Evolutionary conservation across 768 basidiomycete genomes (phyloP).

Genomic region (Lenzites betulinus): DNA sequence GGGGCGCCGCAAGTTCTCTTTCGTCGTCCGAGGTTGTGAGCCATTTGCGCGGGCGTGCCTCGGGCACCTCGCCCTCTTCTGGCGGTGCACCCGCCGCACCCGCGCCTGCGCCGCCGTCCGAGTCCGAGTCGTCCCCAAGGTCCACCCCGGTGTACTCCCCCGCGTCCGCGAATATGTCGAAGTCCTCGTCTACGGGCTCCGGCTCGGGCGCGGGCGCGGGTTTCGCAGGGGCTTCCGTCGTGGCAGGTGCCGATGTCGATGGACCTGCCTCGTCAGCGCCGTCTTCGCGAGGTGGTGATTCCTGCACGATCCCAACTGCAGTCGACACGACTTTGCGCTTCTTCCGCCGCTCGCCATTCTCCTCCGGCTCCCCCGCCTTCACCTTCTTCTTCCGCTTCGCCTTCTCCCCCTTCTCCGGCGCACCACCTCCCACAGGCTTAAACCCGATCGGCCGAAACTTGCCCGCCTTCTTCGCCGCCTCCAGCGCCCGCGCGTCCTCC

Average conservation of each 20-base stretch:
- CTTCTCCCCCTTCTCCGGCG: constrained; percentile 37
- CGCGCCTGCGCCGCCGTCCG: constrained; percentile 15
- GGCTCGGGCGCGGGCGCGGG: constrained; percentile 37
- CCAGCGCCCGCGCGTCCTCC: constrained; percentile 31
- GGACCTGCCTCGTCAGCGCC: constrained; percentile 21
- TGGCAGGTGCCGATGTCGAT: constrained; percentile 15
- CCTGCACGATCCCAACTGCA: too few species aligned
- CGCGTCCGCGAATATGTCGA: constrained; percentile 86
- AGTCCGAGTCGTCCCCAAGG: constrained; percentile 47
- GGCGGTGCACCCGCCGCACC: not conserved
- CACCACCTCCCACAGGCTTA: constrained; percentile 53
- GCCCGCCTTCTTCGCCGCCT: constrained; percentile 41
- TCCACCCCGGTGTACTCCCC: constrained; percentile 81
- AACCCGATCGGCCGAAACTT: constrained; percentile 62
- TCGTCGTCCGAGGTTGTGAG: constrained; percentile 24
- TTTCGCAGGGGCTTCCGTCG: constrained; percentile 12
- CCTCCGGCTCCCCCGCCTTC: constrained; percentile 31
- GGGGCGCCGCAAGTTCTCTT: constrained; percentile 7
- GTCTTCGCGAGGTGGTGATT: not conserved
- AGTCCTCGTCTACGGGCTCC: constrained; percentile 57
- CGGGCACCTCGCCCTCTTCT: constrained; percentile 12
- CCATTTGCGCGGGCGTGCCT: constrained; percentile 21
- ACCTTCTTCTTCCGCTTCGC: constrained; percentile 59
- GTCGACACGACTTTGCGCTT: constrained; percentile 49
- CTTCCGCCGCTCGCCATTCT: constrained; percentile 49